Evolutionary conservation across 1,284 basidiomycete species (phyloP).

Genomic region (Ganoderma sinense): DNA sequence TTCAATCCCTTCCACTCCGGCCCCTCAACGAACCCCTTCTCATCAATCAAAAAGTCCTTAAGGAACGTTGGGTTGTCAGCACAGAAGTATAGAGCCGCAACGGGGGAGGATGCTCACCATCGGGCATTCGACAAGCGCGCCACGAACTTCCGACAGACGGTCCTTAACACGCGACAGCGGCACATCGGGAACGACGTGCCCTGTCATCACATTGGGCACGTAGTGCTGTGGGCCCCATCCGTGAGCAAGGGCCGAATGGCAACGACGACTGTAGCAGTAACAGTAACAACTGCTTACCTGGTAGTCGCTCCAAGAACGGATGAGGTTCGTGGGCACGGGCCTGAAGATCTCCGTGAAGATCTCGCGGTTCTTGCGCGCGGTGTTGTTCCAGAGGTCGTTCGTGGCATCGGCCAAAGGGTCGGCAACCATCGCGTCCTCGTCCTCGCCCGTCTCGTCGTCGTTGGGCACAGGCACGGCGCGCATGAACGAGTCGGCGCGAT

Average conservation of each 20-base stretch:
- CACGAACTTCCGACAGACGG: constrained; percentile 73
- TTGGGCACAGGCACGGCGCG: constrained; percentile 76
- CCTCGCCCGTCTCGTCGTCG: constrained; percentile 65
- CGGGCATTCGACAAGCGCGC: constrained; percentile 80
- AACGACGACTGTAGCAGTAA: constrained; percentile 9
- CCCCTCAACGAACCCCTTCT: constrained; percentile 75
- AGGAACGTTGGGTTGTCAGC: not conserved
- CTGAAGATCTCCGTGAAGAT: constrained; percentile 86
- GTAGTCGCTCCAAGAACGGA: constrained; percentile 82
- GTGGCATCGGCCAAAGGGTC: constrained; percentile 80
- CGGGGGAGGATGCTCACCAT: constrained; percentile 53
- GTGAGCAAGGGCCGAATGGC: constrained; percentile 13
- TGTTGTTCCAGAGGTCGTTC: constrained; percentile 70
- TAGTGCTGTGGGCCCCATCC: constrained; percentile 55
- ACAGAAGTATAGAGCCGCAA: not conserved
- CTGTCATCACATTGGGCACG: constrained; percentile 78
- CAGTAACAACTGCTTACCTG: constrained; percentile 62
- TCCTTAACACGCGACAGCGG: constrained; percentile 75
- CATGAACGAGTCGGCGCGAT: constrained; percentile 74
- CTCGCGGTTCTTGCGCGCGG: constrained; percentile 81
- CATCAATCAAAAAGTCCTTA: constrained; percentile 84
- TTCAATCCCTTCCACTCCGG: constrained; percentile 78
- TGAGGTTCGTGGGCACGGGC: constrained; percentile 83
- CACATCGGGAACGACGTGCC: constrained; percentile 80
- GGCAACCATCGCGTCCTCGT: constrained; percentile 75